Conservation (phyloP, 192 early-diverging fungal species). For the Jimgerdemannia flammicorona region DNA sequence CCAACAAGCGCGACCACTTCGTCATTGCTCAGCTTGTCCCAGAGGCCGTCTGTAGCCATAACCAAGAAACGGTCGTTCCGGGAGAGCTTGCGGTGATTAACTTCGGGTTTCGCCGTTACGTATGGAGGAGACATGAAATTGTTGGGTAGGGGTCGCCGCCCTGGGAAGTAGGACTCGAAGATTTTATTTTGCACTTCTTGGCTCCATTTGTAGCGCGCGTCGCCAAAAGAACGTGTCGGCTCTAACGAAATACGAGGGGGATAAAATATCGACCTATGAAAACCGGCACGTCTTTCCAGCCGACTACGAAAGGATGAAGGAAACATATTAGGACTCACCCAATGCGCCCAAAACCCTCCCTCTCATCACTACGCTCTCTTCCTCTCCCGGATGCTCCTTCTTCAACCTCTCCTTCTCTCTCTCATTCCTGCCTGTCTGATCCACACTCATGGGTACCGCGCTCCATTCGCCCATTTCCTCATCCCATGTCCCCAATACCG, state of each 20-base stretch:
- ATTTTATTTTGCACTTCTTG: slow-evolving; percentile 49
- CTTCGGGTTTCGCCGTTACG: slow-evolving; percentile 71
- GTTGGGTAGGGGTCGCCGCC: slow-evolving; percentile 36
- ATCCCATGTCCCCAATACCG: slow-evolving; percentile 32
- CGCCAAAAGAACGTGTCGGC: slow-evolving; percentile 62
- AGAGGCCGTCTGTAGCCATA: slow-evolving; percentile 80
- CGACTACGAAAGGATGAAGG: too few relatives aligned
- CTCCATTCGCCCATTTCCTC: slow-evolving; percentile 33
- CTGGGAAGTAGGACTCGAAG: slow-evolving; percentile 43
- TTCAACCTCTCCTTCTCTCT: slow-evolving; percentile 50
- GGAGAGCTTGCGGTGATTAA: slow-evolving; percentile 54
- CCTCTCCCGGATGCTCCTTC: slow-evolving; percentile 72
- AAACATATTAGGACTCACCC: slow-evolving; percentile 6
- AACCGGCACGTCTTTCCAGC: too few relatives aligned
- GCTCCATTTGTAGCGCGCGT: slow-evolving; percentile 69
- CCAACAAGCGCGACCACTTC: slow-evolving; percentile 52
- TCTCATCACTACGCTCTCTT: slow-evolving; percentile 44
- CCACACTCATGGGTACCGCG: slow-evolving; percentile 53
- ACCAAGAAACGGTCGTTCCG: slow-evolving; percentile 68
- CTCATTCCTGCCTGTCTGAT: slow-evolving; percentile 58
- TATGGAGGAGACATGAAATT: slow-evolving; percentile 66
- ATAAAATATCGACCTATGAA: too few relatives aligned
- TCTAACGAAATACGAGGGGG: slow-evolving; percentile 10
- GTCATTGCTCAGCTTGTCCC: slow-evolving; percentile 67
- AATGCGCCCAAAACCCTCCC: slow-evolving; percentile 60